Base-by-base conservation (phyloP, 2,329 filamentous ascomycete species). In the Epichloe amarillans region DNA sequence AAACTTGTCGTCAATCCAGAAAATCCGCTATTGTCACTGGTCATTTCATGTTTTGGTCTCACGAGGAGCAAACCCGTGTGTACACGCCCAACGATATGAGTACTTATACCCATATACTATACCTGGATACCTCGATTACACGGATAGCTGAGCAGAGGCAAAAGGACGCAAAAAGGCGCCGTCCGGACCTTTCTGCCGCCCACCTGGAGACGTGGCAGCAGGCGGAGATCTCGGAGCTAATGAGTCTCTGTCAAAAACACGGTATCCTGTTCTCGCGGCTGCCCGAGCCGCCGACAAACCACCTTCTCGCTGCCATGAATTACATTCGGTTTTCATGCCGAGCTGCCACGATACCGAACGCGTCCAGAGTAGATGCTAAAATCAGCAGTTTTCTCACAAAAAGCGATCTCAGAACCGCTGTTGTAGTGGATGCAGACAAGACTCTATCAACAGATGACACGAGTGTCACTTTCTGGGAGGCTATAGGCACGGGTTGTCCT, bases 351-450 rank as follows among this genome's bases (percentile, higher is more conserved):
- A 50, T 61, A 0, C 46, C 59, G 40, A 79, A 79, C 53, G 33
- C 66, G 2, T 46, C 45, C 1, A 21, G 52, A 2, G 68, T 65
- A 2, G 52, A 62, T 19, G 50, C 37, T 0, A 55, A 38, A 12
- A 52, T 77, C 1, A 21, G 39, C 60, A 1, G 53, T 64, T 7
- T 17, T 75, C 8, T 36, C 49, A 5, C 14, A 8, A 38, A n/a
- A 12, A 46, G 17, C 3, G 40, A 55, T 2, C 47, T 70, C 8
- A 56, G 75, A 43, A 77, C 68, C 0, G 61, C 77, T 44, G 47
- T 84, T 15, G 71, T 82, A 0, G 45, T 84, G 2, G 80, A 84
- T 53, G 80, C 64, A 0, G 79, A 84, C 59, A 74, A 64, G 54
- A 84, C 79, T 0, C 60, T 85, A 49, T 62, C 70, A 5, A 51